phyloP scores from a whole-genome alignment of 306 rosid species.

The Canavalia gladiata region DNA sequence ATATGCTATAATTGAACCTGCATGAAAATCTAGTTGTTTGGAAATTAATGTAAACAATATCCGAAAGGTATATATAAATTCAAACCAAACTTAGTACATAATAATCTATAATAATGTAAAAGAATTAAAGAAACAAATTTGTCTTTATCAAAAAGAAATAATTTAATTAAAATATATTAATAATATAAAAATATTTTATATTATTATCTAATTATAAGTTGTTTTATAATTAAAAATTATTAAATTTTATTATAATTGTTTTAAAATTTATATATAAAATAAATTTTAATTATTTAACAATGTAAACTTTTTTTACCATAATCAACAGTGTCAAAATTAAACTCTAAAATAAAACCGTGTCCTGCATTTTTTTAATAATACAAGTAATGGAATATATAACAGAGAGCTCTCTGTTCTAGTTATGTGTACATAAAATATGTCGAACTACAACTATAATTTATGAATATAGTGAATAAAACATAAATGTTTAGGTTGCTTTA shows the following conservation, averaged over 20 bases:
- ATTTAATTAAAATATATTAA: too few species aligned
- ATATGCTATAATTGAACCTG: slow-evolving; percentile 9
- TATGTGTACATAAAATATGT: background rate
- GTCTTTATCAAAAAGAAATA: background rate
- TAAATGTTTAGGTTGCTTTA: slow-evolving; percentile 4
- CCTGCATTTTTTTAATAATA: background rate
- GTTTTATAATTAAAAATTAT: too few species aligned
- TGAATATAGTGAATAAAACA: background rate
- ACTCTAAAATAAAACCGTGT: background rate
- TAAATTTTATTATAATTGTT: too few species aligned
- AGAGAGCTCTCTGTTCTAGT: background rate
- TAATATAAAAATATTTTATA: too few species aligned
- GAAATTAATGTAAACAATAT: background rate
- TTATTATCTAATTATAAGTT: too few species aligned
- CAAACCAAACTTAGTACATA: background rate
- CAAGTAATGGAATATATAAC: background rate
- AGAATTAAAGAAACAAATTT: background rate
- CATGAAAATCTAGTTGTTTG: slow-evolving; percentile 2
- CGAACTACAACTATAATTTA: background rate
- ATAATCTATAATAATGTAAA: background rate
- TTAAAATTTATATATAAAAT: too few species aligned
- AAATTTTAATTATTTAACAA: too few species aligned
- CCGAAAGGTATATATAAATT: background rate
- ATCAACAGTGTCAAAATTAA: too few species aligned
- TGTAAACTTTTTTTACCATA: too few species aligned